These are phyloP conservation scores for Adansonia grandidieri DNA, from an alignment of 441 rosid genomes.

Conservation along the genomic window DNA sequence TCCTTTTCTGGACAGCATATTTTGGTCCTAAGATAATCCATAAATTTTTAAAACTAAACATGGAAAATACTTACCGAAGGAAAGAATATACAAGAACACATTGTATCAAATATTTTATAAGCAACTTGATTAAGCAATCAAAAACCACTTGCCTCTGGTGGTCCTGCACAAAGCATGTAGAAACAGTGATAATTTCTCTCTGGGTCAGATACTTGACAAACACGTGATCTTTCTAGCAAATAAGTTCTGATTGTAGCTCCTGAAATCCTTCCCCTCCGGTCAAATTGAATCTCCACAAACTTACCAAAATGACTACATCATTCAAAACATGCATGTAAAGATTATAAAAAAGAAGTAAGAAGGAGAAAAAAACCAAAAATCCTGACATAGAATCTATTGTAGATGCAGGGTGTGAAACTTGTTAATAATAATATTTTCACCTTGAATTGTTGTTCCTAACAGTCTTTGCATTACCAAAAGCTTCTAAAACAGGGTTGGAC, in stretches of 20 bases:
- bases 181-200: constrained; percentile 81
- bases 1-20: neutral
- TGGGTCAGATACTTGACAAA: constrained; percentile 73
- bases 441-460: constrained; percentile 16
- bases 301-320: constrained; percentile 70
- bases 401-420: no score
- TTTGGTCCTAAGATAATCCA: neutral
- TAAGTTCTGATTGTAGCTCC: constrained; percentile 79
- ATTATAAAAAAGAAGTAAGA: no score
- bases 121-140: neutral
- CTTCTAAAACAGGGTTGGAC: constrained; percentile 12
- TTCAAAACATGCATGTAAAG: no score
- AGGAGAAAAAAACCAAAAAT: no score
- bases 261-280: constrained; percentile 74
- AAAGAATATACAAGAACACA: neutral
- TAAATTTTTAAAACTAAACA: constrained; percentile 2
- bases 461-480: constrained; percentile 15
- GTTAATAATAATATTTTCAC: neutral
- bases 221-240: constrained; percentile 75
- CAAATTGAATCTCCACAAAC: constrained; percentile 77
- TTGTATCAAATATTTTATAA: constrained; percentile 1
- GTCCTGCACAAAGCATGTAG: constrained; percentile 78
- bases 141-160: constrained; percentile 55
- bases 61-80: neutral
- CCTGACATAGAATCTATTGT: no score